Evolutionary conservation across 805 yeast genomes (phyloP), one percentile per base, ranked within the genome.

Genomic region (Wickerhamomyces ciferrii): DNA sequence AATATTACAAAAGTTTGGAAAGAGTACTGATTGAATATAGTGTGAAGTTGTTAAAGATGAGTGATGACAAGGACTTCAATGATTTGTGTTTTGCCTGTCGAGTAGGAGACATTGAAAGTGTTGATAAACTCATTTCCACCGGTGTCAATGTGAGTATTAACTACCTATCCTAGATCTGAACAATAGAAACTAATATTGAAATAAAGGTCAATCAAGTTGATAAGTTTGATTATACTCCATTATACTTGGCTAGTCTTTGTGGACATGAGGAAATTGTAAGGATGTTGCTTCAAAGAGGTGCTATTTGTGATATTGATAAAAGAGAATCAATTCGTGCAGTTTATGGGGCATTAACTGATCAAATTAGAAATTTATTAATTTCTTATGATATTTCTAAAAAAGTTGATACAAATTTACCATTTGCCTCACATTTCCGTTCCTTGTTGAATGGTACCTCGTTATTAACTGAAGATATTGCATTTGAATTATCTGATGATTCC

Each of bases 241-340:
- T 87, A 48, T 82, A 83, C 48, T 65, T 87, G 23, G 87, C 89
- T 8, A 78, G 87, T 17, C 58, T 86, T 13, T 86, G 95, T 66
- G 95, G 95, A 0, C 92, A 86, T 60, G 73, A 72, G 49, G 68
- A 67, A 1, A 72, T 87, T 5, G 94, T 87, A n/a, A 69, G 67
- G 44, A 61, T 81, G 42, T 65, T 87, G 20, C 66, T 87, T 10
- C 71, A 76, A 40, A 65, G 79, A 40, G 96, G 96, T 8, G 89
- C 94, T 0, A 71, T 80, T 8, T 85, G 92, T 61, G 91, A 84
- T 61, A 72, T 88, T 56, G 92, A 86, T 58, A 82, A 90, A n/a
- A 81, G 81, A 56, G 87, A 85, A 60, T 94, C 95, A 2, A 87
- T 84, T 13, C 71, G 86, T 39, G 85, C 92, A 53, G 71, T 86